A percentile compares a stretch with the other conserved stretches of the same genome.
These are phyloP conservation scores for Carallia brachiata DNA, from an alignment of 345 rosid species.

Conservation along the genomic window DNA sequence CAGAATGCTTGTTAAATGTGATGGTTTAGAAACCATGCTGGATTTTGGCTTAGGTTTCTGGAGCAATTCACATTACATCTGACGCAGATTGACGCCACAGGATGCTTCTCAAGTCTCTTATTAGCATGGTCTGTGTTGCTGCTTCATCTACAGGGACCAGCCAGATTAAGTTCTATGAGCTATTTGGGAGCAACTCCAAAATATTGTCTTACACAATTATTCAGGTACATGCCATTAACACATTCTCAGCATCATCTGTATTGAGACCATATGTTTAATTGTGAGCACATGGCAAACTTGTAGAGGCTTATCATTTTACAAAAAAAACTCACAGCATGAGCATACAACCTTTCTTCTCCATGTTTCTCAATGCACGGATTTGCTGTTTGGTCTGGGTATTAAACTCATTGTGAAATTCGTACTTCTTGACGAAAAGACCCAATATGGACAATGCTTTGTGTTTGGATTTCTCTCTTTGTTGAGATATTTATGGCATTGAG, in stretches of 20 bases:
- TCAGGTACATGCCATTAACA: slow-evolving; percentile 12
- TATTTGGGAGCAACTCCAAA: neutral
- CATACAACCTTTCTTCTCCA: neutral
- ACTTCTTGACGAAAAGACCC: too few species aligned
- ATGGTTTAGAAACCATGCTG: neutral
- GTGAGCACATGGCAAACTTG: neutral
- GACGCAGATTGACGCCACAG: neutral
- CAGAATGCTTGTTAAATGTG: slow-evolving; percentile 1
- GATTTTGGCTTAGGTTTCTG: slow-evolving; percentile 2
- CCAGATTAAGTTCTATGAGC: neutral
- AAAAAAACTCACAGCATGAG: neutral
- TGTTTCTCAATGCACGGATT: neutral
- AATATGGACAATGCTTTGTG: neutral
- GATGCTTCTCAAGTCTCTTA: slow-evolving; percentile 1
- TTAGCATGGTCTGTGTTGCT: slow-evolving; percentile 1
- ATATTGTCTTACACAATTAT: neutral
- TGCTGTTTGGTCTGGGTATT: neutral
- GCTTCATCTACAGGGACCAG: neutral
- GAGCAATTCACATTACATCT: slow-evolving; percentile 2
- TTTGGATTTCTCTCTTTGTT: neutral
- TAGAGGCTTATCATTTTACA: neutral
- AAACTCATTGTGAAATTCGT: neutral
- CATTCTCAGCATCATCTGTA: neutral
- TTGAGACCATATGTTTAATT: neutral
- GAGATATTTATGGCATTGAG: slow-evolving; percentile 48